These are phyloP conservation scores for Colletotrichum lentis DNA, from an alignment of 2,329 filamentous ascomycete genomes.

Conservation along the genomic window DNA sequence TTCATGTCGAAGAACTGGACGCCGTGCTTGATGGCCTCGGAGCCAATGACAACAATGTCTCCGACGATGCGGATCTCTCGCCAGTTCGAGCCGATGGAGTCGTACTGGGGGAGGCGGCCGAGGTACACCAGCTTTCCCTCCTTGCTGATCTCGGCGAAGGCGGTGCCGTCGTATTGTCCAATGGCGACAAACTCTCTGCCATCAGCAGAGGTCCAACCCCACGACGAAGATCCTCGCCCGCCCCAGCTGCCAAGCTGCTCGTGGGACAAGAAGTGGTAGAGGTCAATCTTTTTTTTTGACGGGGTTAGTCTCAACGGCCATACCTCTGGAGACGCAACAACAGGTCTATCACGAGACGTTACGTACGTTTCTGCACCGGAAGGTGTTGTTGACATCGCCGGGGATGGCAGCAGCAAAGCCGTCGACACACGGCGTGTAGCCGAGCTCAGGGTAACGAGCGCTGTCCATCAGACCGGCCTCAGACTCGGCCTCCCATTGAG, in stretches of 20 bases:
- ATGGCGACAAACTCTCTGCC: slow-evolving; percentile 64
- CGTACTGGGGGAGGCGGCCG: slow-evolving; percentile 60
- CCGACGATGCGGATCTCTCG: slow-evolving; percentile 59
- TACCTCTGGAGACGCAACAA: too few relatives aligned
- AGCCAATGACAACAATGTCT: slow-evolving; percentile 50
- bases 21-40: slow-evolving; percentile 58
- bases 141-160: slow-evolving; percentile 61
- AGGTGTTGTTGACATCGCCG: slow-evolving; percentile 57
- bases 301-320: background rate
- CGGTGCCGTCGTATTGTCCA: slow-evolving; percentile 62
- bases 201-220: slow-evolving; percentile 62
- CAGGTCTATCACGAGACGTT: too few relatives aligned
- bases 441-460: slow-evolving; percentile 49
- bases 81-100: slow-evolving; percentile 57
- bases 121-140: slow-evolving; percentile 61
- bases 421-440: slow-evolving; percentile 52
- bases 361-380: slow-evolving; percentile 56
- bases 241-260: slow-evolving; percentile 46
- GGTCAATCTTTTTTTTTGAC: slow-evolving; percentile 42
- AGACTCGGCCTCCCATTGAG: slow-evolving; percentile 47
- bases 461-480: slow-evolving; percentile 48
- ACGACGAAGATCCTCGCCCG: slow-evolving; percentile 52
- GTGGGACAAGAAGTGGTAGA: slow-evolving; percentile 51
- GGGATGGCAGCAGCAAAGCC: slow-evolving; percentile 55
- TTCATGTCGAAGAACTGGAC: slow-evolving; percentile 71